Evolutionary conservation across 2,329 filamentous ascomycete genomes (phyloP).

Genomic region (Alternaria gaisen): DNA sequence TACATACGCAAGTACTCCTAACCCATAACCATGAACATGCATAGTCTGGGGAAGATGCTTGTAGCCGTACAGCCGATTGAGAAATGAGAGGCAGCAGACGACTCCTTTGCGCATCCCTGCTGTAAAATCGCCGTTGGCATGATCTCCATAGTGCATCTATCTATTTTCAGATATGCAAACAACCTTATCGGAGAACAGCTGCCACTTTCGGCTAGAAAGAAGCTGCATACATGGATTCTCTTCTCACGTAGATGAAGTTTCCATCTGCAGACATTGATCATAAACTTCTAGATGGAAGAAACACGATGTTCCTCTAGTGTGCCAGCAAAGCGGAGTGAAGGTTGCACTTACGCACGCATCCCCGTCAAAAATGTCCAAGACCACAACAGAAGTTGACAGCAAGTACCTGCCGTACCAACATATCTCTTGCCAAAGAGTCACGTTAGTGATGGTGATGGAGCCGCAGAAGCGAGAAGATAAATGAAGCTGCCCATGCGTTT

Average conservation of each 20-base stretch:
- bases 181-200: not conserved
- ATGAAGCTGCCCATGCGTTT: conserved; percentile 17
- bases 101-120: conserved; percentile 9
- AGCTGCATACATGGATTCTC: not conserved
- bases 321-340: too few species aligned
- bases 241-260: not conserved
- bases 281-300: too few species aligned
- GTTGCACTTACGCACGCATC: too few species aligned
- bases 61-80: not conserved
- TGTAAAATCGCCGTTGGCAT: conserved; percentile 7
- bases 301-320: too few species aligned
- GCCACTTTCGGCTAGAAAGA: too few species aligned
- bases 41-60: not conserved
- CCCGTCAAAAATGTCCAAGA: too few species aligned
- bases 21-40: not conserved
- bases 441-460: conserved; percentile 1
- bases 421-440: not conserved
- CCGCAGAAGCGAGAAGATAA: conserved; percentile 20
- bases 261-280: too few species aligned
- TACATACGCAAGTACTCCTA: not conserved
- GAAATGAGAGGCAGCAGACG: not conserved
- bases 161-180: conserved; percentile 11
- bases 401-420: not conserved
- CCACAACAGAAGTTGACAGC: too few species aligned
- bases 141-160: conserved; percentile 19